Evolutionary conservation across 805 yeast genomes (phyloP), one percentile per base, ranked within the genome.

Genomic region (Torulaspora microellipsoides): DNA sequence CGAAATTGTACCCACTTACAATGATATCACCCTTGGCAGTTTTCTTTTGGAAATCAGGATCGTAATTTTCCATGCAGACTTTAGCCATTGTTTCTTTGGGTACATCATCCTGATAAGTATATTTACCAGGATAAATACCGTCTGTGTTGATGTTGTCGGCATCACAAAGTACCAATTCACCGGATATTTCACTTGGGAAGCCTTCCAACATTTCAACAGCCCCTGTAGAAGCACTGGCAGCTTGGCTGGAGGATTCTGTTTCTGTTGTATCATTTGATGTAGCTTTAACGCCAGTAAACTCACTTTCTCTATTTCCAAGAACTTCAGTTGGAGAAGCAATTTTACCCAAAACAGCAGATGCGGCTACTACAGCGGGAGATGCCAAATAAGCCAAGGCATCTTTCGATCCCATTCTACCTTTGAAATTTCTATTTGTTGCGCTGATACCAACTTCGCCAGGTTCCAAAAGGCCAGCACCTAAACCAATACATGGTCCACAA

Each of bases 31-130:
- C 88, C 3, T 95, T 77, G 49, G 80, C 72, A 27, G 95, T 85
- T 72, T 88, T 90, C 27, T 68, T 50, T 45, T 85, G 82, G 66
- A 93, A 93, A 53, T 90, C 95, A 11, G 86, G 64, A 66, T 93
- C 99, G 68, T 93, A 93, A 71, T 93, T 93, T 69, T 93, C 99
- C 99, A 93, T 93, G 72, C 99, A 93, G 36, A 93, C 99, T 67
- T 91, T 85, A 29, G 99, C 99, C 99, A 93, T 93, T 64, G 84
- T 87, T 56, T 87, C 95, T 59, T 85, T 77, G 33, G 97, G 78
- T 36, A 93, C 93, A 62, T 93, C 98, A 66, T 93, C 99, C 71
- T 93, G 98, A 69, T 93, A 93, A 8, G 99, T 93, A 73, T 93
- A 93, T 65, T 93, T 93, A 53, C 99, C 99, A 15, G 99, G 99